These are phyloP conservation scores for Termitomyces sp. DNA, from an alignment of 768 basidiomycete genomes.

Conservation along the genomic window DNA sequence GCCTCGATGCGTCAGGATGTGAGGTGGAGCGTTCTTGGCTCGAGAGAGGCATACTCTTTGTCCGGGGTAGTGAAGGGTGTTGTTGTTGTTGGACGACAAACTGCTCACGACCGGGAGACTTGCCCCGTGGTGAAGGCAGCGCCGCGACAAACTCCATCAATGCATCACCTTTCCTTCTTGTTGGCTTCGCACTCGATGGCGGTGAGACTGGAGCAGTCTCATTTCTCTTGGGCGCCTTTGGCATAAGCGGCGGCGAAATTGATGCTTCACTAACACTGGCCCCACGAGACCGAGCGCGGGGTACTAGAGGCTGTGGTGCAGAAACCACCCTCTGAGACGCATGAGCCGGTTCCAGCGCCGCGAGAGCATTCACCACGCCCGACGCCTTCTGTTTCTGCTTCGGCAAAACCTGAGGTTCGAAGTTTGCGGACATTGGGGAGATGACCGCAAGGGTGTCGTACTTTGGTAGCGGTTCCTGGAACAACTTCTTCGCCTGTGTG, in stretches of 20 bases:
- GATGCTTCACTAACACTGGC: conserved; percentile 19
- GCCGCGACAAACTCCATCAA: conserved; percentile 14
- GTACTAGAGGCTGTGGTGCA: conserved; percentile 25
- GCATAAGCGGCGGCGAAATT: conserved; percentile 10
- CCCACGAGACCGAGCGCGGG: conserved; percentile 24
- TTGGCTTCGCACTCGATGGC: conserved; percentile 7
- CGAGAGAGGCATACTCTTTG: conserved; percentile 51
- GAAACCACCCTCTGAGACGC: conserved; percentile 23
- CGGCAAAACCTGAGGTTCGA: conserved; percentile 15
- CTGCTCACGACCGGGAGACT: conserved; percentile 9
- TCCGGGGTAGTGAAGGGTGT: conserved; percentile 29
- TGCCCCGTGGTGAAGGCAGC: conserved; percentile 5
- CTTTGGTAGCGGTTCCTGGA: conserved; percentile 21
- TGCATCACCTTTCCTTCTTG: conserved; percentile 19
- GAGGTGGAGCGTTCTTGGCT: conserved; percentile 14
- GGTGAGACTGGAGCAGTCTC: conserved; percentile 8
- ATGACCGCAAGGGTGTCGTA: conserved; percentile 6
- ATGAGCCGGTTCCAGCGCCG: conserved; percentile 25
- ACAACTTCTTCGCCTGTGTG: conserved; percentile 23
- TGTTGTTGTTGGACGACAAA: neutral
- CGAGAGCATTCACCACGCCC: conserved; percentile 20
- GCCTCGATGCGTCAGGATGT: conserved; percentile 19
- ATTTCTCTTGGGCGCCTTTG: conserved; percentile 16
- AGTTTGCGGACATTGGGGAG: conserved; percentile 9
- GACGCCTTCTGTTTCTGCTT: conserved; percentile 5